Conservation (phyloP, 1,284 basidiomycete species). For the Sanguinoderma infundibulare region DNA sequence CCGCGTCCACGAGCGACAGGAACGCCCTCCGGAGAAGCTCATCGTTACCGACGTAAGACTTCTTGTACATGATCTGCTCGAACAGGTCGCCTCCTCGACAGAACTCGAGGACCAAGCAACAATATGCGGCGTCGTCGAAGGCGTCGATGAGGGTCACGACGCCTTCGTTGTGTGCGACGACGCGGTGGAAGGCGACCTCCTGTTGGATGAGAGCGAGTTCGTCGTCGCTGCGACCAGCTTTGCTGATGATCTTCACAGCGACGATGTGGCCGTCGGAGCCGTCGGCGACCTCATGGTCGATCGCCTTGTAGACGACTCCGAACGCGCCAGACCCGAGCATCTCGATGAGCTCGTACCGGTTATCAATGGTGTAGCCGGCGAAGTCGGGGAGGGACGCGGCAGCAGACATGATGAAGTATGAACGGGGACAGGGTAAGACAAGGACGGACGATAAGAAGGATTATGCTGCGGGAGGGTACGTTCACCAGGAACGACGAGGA, state of each 20-base stretch:
- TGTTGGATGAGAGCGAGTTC: constrained; percentile 14
- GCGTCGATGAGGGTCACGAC: constrained; percentile 63
- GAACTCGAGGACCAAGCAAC: constrained; percentile 68
- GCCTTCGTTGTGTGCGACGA: constrained; percentile 58
- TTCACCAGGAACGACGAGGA: constrained; percentile 3
- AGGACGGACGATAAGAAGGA: not conserved
- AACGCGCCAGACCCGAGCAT: constrained; percentile 35
- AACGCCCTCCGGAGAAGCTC: constrained; percentile 54
- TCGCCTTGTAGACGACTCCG: constrained; percentile 38
- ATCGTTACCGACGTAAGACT: constrained; percentile 53
- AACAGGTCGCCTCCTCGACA: constrained; percentile 69
- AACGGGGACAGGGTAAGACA: not conserved
- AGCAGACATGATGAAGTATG: not conserved
- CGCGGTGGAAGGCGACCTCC: constrained; percentile 49
- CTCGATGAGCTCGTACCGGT: constrained; percentile 16
- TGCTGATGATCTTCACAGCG: constrained; percentile 32
- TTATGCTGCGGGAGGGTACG: not conserved
- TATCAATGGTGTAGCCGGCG: constrained; percentile 12
- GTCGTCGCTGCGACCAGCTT: constrained; percentile 5
- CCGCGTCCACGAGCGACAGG: constrained; percentile 66
- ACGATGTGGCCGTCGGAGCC: constrained; percentile 22
- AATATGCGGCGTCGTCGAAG: constrained; percentile 56
- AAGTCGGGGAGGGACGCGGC: constrained; percentile 19
- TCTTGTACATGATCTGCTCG: constrained; percentile 58
- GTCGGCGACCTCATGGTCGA: constrained; percentile 23